Conservation (phyloP, 2,329 filamentous ascomycete species). For the Aureobasidium sp. region DNA sequence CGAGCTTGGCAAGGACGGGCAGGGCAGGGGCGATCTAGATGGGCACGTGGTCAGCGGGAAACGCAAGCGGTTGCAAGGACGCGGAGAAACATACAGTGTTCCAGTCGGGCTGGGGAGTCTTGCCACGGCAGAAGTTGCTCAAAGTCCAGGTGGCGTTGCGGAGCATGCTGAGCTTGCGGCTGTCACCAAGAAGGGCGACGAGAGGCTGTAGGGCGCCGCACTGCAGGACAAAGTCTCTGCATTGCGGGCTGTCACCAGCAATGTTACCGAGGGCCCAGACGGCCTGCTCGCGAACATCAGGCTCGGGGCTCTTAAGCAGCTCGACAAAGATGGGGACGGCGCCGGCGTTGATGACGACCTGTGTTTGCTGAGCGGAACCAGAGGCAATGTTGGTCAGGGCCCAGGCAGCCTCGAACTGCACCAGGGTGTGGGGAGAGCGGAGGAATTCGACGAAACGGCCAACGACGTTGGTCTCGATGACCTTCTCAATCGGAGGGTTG, state of each 20-base stretch:
- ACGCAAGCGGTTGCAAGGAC: slow-evolving; percentile 13
- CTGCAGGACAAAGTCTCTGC: slow-evolving; percentile 90
- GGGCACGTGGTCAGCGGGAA: slow-evolving; percentile 12
- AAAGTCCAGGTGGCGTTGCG: slow-evolving; percentile 98
- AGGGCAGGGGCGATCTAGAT: slow-evolving; percentile 86
- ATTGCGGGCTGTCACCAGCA: slow-evolving; percentile 93
- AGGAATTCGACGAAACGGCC: slow-evolving; percentile 97
- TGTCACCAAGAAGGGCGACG: slow-evolving; percentile 83
- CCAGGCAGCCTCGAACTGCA: slow-evolving; percentile 99
- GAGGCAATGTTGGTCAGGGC: slow-evolving; percentile 98
- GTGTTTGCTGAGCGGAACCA: slow-evolving; percentile 91
- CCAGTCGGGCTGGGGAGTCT: slow-evolving; percentile 98
- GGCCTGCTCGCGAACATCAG: slow-evolving; percentile 94
- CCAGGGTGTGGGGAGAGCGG: slow-evolving; percentile 90
- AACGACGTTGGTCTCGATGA: slow-evolving; percentile 98
- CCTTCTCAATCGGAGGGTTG: slow-evolving; percentile 97
- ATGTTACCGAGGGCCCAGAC: slow-evolving; percentile 99
- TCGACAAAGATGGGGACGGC: slow-evolving; percentile 98
- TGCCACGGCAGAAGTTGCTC: slow-evolving; percentile 99
- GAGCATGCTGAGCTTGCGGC: slow-evolving; percentile 98
- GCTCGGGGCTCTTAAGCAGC: slow-evolving; percentile 87
- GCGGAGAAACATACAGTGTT: slow-evolving; percentile 61
- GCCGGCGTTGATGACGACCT: slow-evolving; percentile 96
- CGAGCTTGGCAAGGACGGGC: slow-evolving; percentile 89
- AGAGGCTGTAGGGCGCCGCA: slow-evolving; percentile 87